Conservation (phyloP, 2,329 filamentous ascomycete genomes). For the Aotearoamyces nothofagi region DNA sequence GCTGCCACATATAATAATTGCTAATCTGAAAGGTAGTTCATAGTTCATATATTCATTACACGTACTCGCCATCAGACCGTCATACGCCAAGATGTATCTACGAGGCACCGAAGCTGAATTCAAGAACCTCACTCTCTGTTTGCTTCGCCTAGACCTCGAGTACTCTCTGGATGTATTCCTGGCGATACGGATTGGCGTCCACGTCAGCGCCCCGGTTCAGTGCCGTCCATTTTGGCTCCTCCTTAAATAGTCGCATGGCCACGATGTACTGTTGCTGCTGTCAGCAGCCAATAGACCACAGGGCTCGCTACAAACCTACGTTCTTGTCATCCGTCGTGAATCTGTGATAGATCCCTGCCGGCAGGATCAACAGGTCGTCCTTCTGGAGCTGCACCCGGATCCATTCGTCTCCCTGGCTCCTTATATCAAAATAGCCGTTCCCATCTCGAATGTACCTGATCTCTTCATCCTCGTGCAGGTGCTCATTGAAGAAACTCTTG, state of each 20-base stretch:
- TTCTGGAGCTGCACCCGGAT: slow-evolving; percentile 74
- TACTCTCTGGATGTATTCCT: slow-evolving; percentile 61
- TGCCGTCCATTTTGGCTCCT: slow-evolving; percentile 96
- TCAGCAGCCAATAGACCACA: too few species aligned
- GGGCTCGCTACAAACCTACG: slow-evolving; percentile 52
- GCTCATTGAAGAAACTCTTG: slow-evolving; percentile 85
- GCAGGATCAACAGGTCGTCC: slow-evolving; percentile 82
- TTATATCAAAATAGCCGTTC: slow-evolving; percentile 84
- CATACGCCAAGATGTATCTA: too few species aligned
- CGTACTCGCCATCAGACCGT: too few species aligned
- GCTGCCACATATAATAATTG: too few species aligned
- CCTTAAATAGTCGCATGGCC: slow-evolving; percentile 93
- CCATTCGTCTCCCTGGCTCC: slow-evolving; percentile 73
- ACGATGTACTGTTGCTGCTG: slow-evolving; percentile 59
- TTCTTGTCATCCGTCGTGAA: slow-evolving; percentile 91
- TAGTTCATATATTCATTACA: too few species aligned
- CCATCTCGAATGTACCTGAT: slow-evolving; percentile 89
- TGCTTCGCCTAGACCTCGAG: too few species aligned
- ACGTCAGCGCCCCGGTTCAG: slow-evolving; percentile 68
- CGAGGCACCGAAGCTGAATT: too few species aligned
- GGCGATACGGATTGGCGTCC: slow-evolving; percentile 63
- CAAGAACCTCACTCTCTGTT: too few species aligned
- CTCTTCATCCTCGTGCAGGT: slow-evolving; percentile 96
- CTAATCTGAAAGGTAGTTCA: too few species aligned
- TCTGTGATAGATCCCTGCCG: slow-evolving; percentile 89